Percentiles rank a stretch among this genome's conserved stretches.
These are phyloP conservation scores for Sarocladium brachiariae DNA, from an alignment of 2,329 filamentous ascomycete genomes.

Conservation along the genomic window DNA sequence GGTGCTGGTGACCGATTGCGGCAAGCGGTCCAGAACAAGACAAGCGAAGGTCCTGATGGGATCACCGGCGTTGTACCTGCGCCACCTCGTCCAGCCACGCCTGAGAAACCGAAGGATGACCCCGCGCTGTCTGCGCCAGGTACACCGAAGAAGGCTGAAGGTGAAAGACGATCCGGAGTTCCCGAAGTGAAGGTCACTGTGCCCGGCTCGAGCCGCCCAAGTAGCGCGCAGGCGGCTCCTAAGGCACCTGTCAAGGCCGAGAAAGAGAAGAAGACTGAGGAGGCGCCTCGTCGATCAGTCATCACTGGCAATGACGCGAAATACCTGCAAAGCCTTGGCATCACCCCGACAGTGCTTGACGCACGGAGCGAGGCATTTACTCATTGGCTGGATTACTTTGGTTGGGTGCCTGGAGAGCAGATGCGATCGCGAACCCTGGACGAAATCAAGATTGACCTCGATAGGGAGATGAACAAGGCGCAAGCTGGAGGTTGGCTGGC, in stretches of 20 bases:
- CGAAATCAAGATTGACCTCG: conserved; percentile 73
- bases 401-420: conserved; percentile 73
- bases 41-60: conserved; percentile 68
- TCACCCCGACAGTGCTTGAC: conserved; percentile 71
- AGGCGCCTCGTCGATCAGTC: conserved; percentile 52
- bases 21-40: conserved; percentile 39
- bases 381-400: conserved; percentile 75
- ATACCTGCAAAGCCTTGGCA: conserved; percentile 69
- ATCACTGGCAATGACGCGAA: conserved; percentile 69
- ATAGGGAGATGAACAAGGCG: conserved; percentile 80
- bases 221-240: conserved; percentile 28
- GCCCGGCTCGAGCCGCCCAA: conserved; percentile 33
- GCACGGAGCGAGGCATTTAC: conserved; percentile 75
- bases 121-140: conserved; percentile 16
- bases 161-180: conserved; percentile 30
- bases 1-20: conserved; percentile 77
- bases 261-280: conserved; percentile 27
- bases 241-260: conserved; percentile 17
- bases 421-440: conserved; percentile 71
- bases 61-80: conserved; percentile 85
- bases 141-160: conserved; percentile 19
- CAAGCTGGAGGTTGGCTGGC: conserved; percentile 91
- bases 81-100: conserved; percentile 39
- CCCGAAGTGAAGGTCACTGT: conserved; percentile 55
- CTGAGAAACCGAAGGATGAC: conserved; percentile 15